phyloP scores from a whole-genome alignment of 1,139 yeast species.

The Hyphopichia khmerensis region DNA sequence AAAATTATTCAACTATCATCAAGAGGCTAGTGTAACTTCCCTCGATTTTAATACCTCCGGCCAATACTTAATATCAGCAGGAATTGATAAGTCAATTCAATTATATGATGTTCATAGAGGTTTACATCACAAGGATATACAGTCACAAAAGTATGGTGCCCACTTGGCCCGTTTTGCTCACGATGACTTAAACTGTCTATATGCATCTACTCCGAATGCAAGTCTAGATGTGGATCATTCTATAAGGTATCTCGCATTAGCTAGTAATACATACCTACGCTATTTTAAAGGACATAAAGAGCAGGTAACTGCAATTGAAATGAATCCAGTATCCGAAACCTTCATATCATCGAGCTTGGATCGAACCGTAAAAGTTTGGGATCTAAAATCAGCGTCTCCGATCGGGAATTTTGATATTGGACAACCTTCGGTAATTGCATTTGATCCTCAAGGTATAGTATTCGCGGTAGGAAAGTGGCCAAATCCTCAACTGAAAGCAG shows the following conservation, averaged over 20 bases:
- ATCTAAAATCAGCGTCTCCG: conserved; percentile 60
- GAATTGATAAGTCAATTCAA: conserved; percentile 81
- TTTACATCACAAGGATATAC: conserved; percentile 60
- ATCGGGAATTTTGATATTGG: conserved; percentile 64
- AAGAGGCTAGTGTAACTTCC: conserved; percentile 67
- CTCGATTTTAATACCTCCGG: conserved; percentile 87
- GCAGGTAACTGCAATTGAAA: conserved; percentile 68
- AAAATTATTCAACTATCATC: conserved; percentile 59
- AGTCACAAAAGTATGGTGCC: conserved; percentile 90
- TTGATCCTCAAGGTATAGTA: conserved; percentile 82
- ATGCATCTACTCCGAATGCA: conserved; percentile 66
- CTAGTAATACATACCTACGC: conserved; percentile 75
- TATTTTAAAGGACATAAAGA: conserved; percentile 87
- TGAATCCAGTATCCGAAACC: conserved; percentile 69
- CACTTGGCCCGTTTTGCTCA: conserved; percentile 86
- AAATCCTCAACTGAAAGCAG: conserved; percentile 14
- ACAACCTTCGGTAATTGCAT: conserved; percentile 58
- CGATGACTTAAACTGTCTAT: conserved; percentile 67
- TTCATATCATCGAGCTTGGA: conserved; percentile 74
- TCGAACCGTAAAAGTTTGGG: conserved; percentile 86
- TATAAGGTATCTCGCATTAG: conserved; percentile 70
- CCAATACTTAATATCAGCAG: conserved; percentile 71
- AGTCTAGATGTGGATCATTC: conserved; percentile 59
- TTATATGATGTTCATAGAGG: conserved; percentile 79
- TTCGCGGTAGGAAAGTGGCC: conserved; percentile 64